A percentile compares a stretch with the other conserved stretches of the same genome.
Evolutionary conservation across 2,329 filamentous ascomycete species (phyloP).

Genomic region (Calonectria ilicicola): DNA sequence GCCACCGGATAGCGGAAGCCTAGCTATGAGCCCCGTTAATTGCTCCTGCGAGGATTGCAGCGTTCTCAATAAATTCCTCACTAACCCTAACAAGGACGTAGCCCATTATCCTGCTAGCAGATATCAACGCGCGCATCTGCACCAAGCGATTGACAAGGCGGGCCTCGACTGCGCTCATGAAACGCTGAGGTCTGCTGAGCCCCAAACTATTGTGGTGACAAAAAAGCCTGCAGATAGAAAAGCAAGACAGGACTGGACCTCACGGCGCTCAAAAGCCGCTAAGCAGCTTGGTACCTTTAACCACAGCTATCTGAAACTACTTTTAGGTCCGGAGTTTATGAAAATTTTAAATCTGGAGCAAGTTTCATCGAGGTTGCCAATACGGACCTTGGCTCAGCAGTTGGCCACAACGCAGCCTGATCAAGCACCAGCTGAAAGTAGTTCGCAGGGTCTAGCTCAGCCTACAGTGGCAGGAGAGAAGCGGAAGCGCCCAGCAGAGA

Average conservation of each 20-base stretch:
- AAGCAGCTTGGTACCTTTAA: not conserved
- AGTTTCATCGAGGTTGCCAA: not conserved
- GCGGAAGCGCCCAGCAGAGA: not conserved
- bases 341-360: not conserved
- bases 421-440: not conserved
- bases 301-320: not conserved
- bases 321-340: not conserved
- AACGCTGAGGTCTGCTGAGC: constrained; percentile 13
- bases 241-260: not conserved
- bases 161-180: constrained; percentile 35
- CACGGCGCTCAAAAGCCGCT: not conserved
- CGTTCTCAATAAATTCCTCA: constrained; percentile 43
- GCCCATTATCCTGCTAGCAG: constrained; percentile 29
- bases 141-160: constrained; percentile 22
- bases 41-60: constrained; percentile 43
- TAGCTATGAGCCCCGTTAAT: constrained; percentile 8
- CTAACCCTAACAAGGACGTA: not conserved
- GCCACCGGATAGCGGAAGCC: constrained; percentile 18
- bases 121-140: constrained; percentile 36
- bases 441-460: not conserved
- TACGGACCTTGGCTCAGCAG: not conserved
- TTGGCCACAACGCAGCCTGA: not conserved
- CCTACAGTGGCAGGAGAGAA: not conserved
- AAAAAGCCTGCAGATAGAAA: not conserved
- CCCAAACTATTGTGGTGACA: not conserved